Evolutionary conservation across 2,329 filamentous ascomycete species (phyloP), one percentile per base, ranked within the genome.

Genomic region (Ophidiomyces ophidiicola): DNA sequence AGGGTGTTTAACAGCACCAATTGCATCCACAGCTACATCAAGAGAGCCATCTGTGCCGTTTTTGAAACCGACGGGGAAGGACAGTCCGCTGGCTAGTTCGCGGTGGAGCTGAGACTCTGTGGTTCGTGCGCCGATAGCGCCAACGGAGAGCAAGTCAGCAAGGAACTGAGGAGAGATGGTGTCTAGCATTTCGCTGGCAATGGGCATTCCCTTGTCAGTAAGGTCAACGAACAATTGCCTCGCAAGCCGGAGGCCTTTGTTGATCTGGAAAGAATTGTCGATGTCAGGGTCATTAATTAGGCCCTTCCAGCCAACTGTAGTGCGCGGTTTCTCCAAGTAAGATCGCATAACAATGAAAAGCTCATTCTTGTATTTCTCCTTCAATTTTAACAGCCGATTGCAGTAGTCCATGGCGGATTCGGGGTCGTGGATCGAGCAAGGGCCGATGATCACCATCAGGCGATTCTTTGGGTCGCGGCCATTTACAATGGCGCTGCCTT

Each of bases 41-140:
- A 96, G 68, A 6, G 80, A 81, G 36, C 90, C 90, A 59, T 98
- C 90, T 21, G 90, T 98, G 48, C 90, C 90, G 63, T 98, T 98
- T 75, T 98, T 98, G 81, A 98, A 98, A 36, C 90, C 90, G 7
- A 98, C 86, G 1, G 90, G 90, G 80, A 94, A 96, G 51, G 82
- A 92, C 24, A 96, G 71, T 56, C 90, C 90, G 38, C 82, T 90
- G 15, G 90, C 88, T 47, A 98, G 69, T 65, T 98, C 90, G 41
- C 90, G 80, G 64, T 98, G 90, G 46, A 96, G 72, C 67, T 98
- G 90, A 36, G 80, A 87, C 68, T 98, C 90, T 2, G 90, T 96
- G 14, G 90, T 98, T 46, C 90, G 76, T n/a, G 90, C 90, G 41
- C 90, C 90, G 50, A 98, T 80, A 19, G 90, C 90, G 41, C 90